Percentiles rank a stretch among this genome's conserved stretches.
These are phyloP conservation scores for Talaromyces islandicus DNA, from an alignment of 2,329 filamentous ascomycete genomes.

Conservation along the genomic window DNA sequence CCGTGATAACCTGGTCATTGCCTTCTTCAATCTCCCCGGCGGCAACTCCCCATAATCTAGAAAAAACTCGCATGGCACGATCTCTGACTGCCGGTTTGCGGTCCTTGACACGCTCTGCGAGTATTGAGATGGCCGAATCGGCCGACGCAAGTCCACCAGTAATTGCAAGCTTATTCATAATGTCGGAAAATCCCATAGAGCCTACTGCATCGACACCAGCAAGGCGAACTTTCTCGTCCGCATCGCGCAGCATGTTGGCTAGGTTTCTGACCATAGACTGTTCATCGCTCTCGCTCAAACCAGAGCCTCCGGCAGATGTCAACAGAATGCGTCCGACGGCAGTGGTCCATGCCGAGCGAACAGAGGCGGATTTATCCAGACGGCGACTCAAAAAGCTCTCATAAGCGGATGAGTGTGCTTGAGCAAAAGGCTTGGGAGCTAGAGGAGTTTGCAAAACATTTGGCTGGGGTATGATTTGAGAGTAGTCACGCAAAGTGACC, in stretches of 20 bases:
- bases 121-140: conserved; percentile 70
- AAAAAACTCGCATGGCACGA: conserved; percentile 79
- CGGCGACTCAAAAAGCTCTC: conserved; percentile 77
- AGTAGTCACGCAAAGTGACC: conserved; percentile 38
- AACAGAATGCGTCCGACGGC: conserved; percentile 77
- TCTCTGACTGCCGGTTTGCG: conserved; percentile 73
- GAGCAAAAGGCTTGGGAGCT: conserved; percentile 83
- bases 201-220: conserved; percentile 83
- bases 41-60: conserved; percentile 88
- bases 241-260: conserved; percentile 75
- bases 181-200: conserved; percentile 70
- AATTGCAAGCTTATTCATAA: conserved; percentile 74
- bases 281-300: conserved; percentile 78
- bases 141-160: conserved; percentile 68
- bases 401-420: conserved; percentile 72
- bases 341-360: conserved; percentile 81
- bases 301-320: conserved; percentile 88
- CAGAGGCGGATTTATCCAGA: conserved; percentile 77
- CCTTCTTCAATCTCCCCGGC: conserved; percentile 78
- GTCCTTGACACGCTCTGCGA: conserved; percentile 86
- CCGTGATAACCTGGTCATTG: conserved; percentile 65
- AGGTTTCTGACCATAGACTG: conserved; percentile 66
- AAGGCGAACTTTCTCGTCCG: conserved; percentile 83
- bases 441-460: conserved; percentile 73
- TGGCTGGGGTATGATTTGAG: conserved; percentile 45